A percentile compares a stretch with the other conserved stretches of the same genome.
Evolutionary conservation across 352 stramenopile species (phyloP).

Genomic region (Phytophthora constricta): DNA sequence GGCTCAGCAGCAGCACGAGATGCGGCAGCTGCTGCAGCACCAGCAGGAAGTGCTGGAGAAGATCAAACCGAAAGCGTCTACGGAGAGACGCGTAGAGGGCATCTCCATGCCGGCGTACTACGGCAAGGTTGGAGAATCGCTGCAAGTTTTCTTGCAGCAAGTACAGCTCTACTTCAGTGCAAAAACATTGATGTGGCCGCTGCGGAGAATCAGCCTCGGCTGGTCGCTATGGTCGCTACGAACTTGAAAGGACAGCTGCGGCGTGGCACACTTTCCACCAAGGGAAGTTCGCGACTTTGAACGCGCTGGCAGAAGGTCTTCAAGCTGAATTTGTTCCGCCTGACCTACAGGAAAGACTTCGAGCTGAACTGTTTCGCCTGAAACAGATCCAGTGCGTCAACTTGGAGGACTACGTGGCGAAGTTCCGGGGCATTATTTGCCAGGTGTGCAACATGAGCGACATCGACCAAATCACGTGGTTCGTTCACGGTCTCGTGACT

Average conservation of each 20-base stretch:
- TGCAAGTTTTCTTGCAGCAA: slow-evolving; percentile 13
- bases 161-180: slow-evolving; percentile 10
- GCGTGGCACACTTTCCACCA: slow-evolving; percentile 15
- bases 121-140: slow-evolving; percentile 12
- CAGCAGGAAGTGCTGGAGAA: not conserved
- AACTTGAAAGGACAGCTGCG: slow-evolving; percentile 11
- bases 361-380: slow-evolving; percentile 5
- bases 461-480: slow-evolving; percentile 19
- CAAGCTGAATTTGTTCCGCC: slow-evolving; percentile 13
- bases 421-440: slow-evolving; percentile 13
- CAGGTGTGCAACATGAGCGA: slow-evolving; percentile 16
- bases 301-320: slow-evolving; percentile 1
- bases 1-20: not conserved
- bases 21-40: not conserved
- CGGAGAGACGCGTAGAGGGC: slow-evolving; percentile 5
- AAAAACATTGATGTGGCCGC: slow-evolving; percentile 14
- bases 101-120: slow-evolving; percentile 10
- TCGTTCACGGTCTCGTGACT: slow-evolving; percentile 5
- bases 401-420: slow-evolving; percentile 16
- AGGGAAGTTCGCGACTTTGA: slow-evolving; percentile 5
- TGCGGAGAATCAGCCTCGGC: slow-evolving; percentile 1
- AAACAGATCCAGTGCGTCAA: slow-evolving; percentile 2
- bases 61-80: not conserved
- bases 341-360: slow-evolving; percentile 10
- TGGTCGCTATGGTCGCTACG: slow-evolving; percentile 7